Conservation (phyloP, 108 stramenopile species). For the Schizochytrium sp. region DNA sequence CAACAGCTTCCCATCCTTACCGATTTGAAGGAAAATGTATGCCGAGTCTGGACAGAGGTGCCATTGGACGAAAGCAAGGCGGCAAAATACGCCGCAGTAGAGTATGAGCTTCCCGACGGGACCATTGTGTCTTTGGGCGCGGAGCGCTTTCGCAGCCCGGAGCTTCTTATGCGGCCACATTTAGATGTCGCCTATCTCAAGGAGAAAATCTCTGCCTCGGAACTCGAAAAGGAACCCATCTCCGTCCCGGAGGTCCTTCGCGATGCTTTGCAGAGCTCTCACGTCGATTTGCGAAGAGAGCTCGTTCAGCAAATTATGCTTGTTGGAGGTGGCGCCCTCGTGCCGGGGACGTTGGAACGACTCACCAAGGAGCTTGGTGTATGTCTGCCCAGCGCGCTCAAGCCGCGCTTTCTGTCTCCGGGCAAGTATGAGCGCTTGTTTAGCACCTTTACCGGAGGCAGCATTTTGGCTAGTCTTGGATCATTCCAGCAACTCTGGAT, state of each 20-base stretch:
- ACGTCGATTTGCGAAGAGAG: conserved; percentile 66
- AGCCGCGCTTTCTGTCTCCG: conserved; percentile 14
- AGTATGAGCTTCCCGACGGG: conserved; percentile 24
- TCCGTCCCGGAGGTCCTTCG: conserved; percentile 9
- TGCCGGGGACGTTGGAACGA: conserved; percentile 82
- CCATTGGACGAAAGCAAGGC: background rate
- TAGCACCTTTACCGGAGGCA: conserved; percentile 62
- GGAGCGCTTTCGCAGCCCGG: background rate
- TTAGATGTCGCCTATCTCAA: background rate
- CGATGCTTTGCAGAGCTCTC: background rate
- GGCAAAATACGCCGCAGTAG: background rate
- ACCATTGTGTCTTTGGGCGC: background rate
- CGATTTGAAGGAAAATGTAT: background rate
- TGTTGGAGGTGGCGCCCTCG: conserved; percentile 80
- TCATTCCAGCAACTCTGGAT: conserved; percentile 54
- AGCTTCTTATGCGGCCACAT: conserved; percentile 5
- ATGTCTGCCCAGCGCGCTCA: background rate
- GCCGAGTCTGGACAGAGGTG: background rate
- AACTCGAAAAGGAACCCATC: background rate
- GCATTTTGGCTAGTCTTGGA: conserved; percentile 43
- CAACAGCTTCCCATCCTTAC: background rate
- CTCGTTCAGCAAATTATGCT: conserved; percentile 86
- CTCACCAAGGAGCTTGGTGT: conserved; percentile 70
- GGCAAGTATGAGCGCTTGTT: conserved; percentile 32
- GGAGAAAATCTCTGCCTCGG: background rate